These are phyloP conservation scores for Bjerkandera adusta DNA, from an alignment of 1,284 basidiomycete genomes.

Conservation along the genomic window DNA sequence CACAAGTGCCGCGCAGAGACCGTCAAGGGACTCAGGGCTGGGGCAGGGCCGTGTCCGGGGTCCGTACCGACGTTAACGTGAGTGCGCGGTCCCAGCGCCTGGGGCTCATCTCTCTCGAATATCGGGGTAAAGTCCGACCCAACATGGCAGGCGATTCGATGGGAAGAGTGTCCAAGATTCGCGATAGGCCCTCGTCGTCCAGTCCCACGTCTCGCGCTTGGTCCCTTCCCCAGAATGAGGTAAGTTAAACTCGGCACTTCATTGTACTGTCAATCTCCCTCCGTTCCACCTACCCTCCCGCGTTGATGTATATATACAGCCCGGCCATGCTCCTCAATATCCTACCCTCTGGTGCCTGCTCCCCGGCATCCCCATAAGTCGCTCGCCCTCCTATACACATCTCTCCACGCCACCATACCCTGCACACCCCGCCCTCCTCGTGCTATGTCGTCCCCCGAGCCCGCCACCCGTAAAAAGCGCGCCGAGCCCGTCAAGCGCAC, in stretches of 20 bases:
- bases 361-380: background rate
- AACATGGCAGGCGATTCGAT: slow-evolving; percentile 3
- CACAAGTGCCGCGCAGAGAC: background rate
- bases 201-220: slow-evolving; percentile 14
- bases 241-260: slow-evolving; percentile 11
- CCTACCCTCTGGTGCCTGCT: background rate
- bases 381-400: slow-evolving; percentile 4
- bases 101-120: too few species aligned
- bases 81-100: background rate
- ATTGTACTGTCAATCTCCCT: slow-evolving; percentile 6
- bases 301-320: slow-evolving; percentile 14
- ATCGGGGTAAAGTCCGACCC: slow-evolving; percentile 6
- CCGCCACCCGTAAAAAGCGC: slow-evolving; percentile 28
- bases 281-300: slow-evolving; percentile 8
- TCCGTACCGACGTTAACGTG: background rate
- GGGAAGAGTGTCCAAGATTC: slow-evolving; percentile 11
- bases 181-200: slow-evolving; percentile 1
- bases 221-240: slow-evolving; percentile 10
- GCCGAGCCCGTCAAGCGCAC: slow-evolving; percentile 25
- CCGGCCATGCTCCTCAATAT: background rate
- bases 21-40: background rate
- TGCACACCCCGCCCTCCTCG: slow-evolving; percentile 11
- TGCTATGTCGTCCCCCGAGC: slow-evolving; percentile 27
- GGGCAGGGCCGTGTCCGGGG: slow-evolving; percentile 6
- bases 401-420: slow-evolving; percentile 8